Evolutionary conservation across 768 basidiomycete species (phyloP), one percentile per base, ranked within the genome.

Genomic region (Hysterangium stoloniferum): DNA sequence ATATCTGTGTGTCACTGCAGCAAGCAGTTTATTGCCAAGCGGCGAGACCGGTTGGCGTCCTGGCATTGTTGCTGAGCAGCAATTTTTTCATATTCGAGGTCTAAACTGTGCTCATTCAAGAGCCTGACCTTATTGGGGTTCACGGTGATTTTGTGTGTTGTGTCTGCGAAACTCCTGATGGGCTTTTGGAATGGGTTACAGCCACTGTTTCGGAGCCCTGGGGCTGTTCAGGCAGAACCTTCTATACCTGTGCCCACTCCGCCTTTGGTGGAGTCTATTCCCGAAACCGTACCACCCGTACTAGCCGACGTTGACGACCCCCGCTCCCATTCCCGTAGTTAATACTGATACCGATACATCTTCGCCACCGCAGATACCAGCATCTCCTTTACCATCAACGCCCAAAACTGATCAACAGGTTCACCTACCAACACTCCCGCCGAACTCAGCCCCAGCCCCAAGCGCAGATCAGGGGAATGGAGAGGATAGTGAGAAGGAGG

Each of bases 401-500:
- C 47, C 8, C 24, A 37, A 4, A 13, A 9, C 17, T 34, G 17
- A 34, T 9, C 33, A 9, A 9, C 33, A 9, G 17, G 12, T 31
- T 31, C 28, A 29, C 19, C 27, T 22, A n/a, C 37, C 24, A 28
- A 25, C 44, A 25, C 31, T 19, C 12, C 38, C 49, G 9, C 8
- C 36, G 6, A 22, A 27, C 13, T 7, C 27, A 8, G 15, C 27
- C 13, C n/a, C n/a, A n/a, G n/a, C n/a, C n/a, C n/a, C n/a, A n/a
- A n/a, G n/a, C n/a, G 49, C 9, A n/a, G 49, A 42, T 19, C 68
- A 59, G 13, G 72, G 54, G 34, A 80, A 73, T 44, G 71, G 64
- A 2, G 82, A 79, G 15, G 82, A 79, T 9, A 77, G 78, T 32
- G 80, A 80, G 50, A 79, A 75, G 57, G 80, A 78, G 1, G 68